A percentile compares a stretch with the other conserved stretches of the same genome.
These are phyloP conservation scores for Cucurbitaria berberidis DNA, from an alignment of 2,329 filamentous ascomycete genomes.

Conservation along the genomic window DNA sequence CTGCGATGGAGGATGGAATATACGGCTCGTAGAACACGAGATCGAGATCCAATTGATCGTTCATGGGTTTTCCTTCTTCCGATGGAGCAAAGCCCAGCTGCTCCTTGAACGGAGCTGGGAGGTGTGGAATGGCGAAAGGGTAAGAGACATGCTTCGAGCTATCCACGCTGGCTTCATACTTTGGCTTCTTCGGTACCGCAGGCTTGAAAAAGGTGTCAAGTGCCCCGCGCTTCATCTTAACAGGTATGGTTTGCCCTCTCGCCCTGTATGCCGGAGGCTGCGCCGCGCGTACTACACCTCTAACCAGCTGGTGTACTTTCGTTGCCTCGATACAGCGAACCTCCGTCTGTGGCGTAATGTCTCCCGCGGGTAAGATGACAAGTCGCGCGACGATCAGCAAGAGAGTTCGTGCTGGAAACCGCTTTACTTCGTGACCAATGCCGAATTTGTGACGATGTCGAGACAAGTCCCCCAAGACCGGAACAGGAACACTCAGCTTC, in stretches of 20 bases:
- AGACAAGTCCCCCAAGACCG: background rate
- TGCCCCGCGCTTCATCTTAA: slow-evolving; percentile 61
- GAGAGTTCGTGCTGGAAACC: background rate
- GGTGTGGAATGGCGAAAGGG: slow-evolving; percentile 58
- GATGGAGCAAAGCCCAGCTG: slow-evolving; percentile 56
- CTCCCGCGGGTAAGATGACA: background rate
- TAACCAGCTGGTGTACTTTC: background rate
- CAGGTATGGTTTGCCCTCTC: background rate
- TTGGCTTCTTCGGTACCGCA: slow-evolving; percentile 49
- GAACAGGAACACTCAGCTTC: background rate
- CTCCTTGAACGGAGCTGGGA: slow-evolving; percentile 54
- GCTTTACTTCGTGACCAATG: background rate
- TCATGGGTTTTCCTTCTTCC: slow-evolving; percentile 62
- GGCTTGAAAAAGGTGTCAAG: slow-evolving; percentile 72
- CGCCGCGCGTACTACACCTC: background rate
- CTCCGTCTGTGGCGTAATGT: background rate
- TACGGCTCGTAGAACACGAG: slow-evolving; percentile 79
- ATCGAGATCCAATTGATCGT: slow-evolving; percentile 73
- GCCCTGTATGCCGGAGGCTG: too few relatives aligned
- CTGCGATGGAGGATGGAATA: slow-evolving; percentile 62
- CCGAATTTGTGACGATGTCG: background rate
- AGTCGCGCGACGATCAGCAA: background rate
- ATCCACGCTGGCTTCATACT: slow-evolving; percentile 35
- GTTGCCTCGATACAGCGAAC: background rate
- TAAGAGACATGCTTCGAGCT: slow-evolving; percentile 58